A percentile compares a stretch with the other conserved stretches of the same genome.
Conservation (phyloP, 306 rosid species). For the Biancaea sappan region DNA sequence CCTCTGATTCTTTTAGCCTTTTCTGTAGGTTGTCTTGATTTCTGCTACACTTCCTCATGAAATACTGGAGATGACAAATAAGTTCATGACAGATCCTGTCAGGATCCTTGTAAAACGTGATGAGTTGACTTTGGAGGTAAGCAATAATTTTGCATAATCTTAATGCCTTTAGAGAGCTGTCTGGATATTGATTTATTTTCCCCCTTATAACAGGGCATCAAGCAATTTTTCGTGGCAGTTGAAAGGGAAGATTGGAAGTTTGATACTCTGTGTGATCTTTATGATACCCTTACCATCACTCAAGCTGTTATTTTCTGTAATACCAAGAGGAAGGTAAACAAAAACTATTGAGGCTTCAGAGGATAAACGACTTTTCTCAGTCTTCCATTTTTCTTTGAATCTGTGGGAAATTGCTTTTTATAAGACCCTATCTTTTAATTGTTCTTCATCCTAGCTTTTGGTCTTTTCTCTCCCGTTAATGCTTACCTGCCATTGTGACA, state of each 20-base stretch:
- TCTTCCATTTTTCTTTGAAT: background rate
- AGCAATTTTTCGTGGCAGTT: constrained; percentile 97
- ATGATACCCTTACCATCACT: constrained; percentile 93
- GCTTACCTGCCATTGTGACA: constrained; percentile 36
- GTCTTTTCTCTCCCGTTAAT: background rate
- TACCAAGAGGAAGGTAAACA: constrained; percentile 88
- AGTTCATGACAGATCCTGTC: constrained; percentile 98
- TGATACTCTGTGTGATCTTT: constrained; percentile 96
- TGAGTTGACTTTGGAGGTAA: constrained; percentile 96
- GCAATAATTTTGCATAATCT: constrained; percentile 21
- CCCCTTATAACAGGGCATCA: constrained; percentile 73
- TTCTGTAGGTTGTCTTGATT: constrained; percentile 79
- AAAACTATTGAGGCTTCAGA: background rate
- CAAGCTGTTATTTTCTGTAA: constrained; percentile 99
- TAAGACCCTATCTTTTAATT: background rate
- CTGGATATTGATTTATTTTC: constrained; percentile 28
- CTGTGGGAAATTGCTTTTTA: background rate
- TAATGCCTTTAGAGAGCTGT: constrained; percentile 11
- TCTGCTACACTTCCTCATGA: constrained; percentile 99
- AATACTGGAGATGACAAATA: constrained; percentile 93
- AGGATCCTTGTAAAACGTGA: constrained; percentile 99
- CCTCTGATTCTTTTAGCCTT: constrained; percentile 26
- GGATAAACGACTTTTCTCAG: background rate
- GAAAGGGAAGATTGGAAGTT: constrained; percentile 99
- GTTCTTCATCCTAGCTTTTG: background rate